phyloP scores from a whole-genome alignment of 805 yeast species.

The Torulaspora indica region DNA sequence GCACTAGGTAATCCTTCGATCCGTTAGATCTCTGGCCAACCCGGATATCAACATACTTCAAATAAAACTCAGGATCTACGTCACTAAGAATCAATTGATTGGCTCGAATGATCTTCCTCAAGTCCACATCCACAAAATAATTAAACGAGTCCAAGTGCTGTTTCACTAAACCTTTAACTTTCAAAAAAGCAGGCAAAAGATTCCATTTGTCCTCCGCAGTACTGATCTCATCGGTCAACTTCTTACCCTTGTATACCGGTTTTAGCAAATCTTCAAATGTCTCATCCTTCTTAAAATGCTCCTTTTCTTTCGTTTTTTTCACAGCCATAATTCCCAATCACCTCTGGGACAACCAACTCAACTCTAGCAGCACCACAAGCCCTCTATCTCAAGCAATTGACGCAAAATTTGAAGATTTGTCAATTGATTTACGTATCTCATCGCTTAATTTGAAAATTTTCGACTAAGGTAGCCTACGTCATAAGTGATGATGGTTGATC shows the following conservation, averaged over 20 bases:
- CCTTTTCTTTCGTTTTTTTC: constrained; percentile 6
- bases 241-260: constrained; percentile 82
- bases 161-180: constrained; percentile 92
- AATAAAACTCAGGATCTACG: constrained; percentile 94
- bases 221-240: constrained; percentile 76
- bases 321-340: constrained; percentile 8
- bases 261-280: constrained; percentile 71
- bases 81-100: constrained; percentile 85
- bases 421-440: constrained; percentile 6
- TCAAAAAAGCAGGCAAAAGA: constrained; percentile 87
- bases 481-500: constrained; percentile 1
- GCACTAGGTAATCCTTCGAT: constrained; percentile 55
- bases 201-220: constrained; percentile 98
- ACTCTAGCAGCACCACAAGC: not conserved
- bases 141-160: constrained; percentile 98
- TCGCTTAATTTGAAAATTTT: constrained; percentile 6
- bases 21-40: constrained; percentile 77
- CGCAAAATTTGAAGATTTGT: not conserved
- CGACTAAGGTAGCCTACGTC: not conserved
- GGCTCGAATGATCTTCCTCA: constrained; percentile 87
- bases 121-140: constrained; percentile 88
- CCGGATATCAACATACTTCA: constrained; percentile 87
- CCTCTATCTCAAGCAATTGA: not conserved
- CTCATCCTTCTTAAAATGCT: constrained; percentile 41
- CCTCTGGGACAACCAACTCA: not conserved